A percentile compares a stretch with the other conserved stretches of the same genome.
Conservation (phyloP, 768 basidiomycete genomes). For the Flagelloscypha sp. region DNA sequence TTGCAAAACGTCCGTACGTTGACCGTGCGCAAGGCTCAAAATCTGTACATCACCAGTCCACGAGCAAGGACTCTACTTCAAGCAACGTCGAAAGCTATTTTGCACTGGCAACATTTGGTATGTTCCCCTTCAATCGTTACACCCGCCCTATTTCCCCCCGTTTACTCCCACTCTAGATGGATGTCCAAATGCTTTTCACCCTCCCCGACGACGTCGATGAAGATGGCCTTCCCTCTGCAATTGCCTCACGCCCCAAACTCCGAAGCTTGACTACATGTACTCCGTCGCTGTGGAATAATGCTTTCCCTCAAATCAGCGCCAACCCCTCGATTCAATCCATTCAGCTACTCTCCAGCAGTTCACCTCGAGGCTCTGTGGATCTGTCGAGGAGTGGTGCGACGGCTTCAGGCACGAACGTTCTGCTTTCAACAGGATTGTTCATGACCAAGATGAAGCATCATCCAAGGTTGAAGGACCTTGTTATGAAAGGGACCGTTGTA, state of each 20-base stretch:
- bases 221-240: slow-evolving; percentile 11
- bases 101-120: slow-evolving; percentile 39
- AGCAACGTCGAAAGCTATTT: slow-evolving; percentile 37
- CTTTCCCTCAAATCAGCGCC: slow-evolving; percentile 5
- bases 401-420: slow-evolving; percentile 18
- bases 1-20: slow-evolving; percentile 34
- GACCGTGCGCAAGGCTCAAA: slow-evolving; percentile 41
- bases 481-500: slow-evolving; percentile 50
- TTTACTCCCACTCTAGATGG: slow-evolving; percentile 29
- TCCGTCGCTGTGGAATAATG: slow-evolving; percentile 14
- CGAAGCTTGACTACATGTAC: slow-evolving; percentile 17
- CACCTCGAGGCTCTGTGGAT: too few relatives aligned
- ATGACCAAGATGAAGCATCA: slow-evolving; percentile 49
- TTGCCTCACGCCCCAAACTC: slow-evolving; percentile 25
- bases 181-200: slow-evolving; percentile 46
- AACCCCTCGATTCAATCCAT: too few relatives aligned
- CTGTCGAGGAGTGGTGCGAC: slow-evolving; percentile 8
- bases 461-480: slow-evolving; percentile 41
- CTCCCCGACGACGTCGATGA: slow-evolving; percentile 36
- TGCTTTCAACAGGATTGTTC: slow-evolving; percentile 45
- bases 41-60: slow-evolving; percentile 47
- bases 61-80: slow-evolving; percentile 36
- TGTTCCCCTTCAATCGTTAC: slow-evolving; percentile 15
- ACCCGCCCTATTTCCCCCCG: slow-evolving; percentile 1
- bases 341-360: too few relatives aligned